phyloP scores from a whole-genome alignment of 257 asterid species.

The Coffea eugenioides region DNA sequence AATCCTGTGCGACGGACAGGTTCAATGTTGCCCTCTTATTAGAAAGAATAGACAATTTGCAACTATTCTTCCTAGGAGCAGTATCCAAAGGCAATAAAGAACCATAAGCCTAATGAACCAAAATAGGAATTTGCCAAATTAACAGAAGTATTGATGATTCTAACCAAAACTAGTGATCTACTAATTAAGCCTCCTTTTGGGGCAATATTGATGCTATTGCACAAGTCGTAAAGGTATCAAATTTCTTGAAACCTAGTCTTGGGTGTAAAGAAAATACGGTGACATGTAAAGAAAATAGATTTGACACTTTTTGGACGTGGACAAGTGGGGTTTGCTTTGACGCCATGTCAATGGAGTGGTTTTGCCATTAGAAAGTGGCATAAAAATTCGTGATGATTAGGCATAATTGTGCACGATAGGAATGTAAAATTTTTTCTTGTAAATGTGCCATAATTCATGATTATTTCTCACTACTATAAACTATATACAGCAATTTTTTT shows the following conservation, averaged over 20 bases:
- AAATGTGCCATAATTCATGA: neutral
- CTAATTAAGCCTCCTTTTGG: neutral
- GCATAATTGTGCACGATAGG: slow-evolving; percentile 14
- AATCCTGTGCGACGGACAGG: no score
- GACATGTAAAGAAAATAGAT: neutral
- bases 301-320: neutral
- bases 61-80: neutral
- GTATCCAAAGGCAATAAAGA: no score
- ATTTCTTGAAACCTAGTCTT: neutral
- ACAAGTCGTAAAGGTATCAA: neutral
- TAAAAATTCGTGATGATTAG: slow-evolving; percentile 11
- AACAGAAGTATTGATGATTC: neutral
- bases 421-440: neutral
- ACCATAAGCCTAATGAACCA: neutral
- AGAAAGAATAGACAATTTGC: neutral
- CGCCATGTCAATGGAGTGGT: neutral
- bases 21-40: no score
- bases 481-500: neutral
- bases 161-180: neutral
- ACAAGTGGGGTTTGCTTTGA: neutral
- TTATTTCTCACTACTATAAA: neutral
- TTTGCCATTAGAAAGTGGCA: slow-evolving; percentile 4
- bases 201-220: neutral
- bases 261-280: neutral
- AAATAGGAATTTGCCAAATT: neutral